These are phyloP conservation scores for Lycium ferocissimum DNA, from an alignment of 257 asterid species.

Conservation along the genomic window DNA sequence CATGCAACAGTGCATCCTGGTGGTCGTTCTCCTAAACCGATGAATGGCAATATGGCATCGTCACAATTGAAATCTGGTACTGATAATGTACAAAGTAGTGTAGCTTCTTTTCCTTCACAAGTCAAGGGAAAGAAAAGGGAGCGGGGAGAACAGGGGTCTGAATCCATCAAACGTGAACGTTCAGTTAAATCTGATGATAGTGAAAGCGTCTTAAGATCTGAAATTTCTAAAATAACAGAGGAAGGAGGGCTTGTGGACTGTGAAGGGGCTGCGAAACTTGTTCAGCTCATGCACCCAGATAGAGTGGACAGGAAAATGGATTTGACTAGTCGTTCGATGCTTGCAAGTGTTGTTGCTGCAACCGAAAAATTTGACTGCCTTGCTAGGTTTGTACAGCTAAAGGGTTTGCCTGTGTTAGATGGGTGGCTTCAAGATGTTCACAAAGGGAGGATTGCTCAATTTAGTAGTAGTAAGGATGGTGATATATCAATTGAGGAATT, in stretches of 20 bases:
- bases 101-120: constrained; percentile 41
- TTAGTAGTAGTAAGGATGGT: constrained; percentile 48
- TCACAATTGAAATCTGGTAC: constrained; percentile 46
- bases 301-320: constrained; percentile 48
- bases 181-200: constrained; percentile 45
- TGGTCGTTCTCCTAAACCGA: constrained; percentile 54
- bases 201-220: constrained; percentile 43
- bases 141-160: constrained; percentile 46
- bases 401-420: constrained; percentile 61
- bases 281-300: constrained; percentile 53
- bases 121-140: constrained; percentile 62
- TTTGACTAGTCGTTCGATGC: constrained; percentile 47
- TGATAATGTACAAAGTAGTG: constrained; percentile 44
- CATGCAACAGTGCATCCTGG: constrained; percentile 51
- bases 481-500: constrained; percentile 58
- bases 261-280: constrained; percentile 55
- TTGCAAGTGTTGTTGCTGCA: constrained; percentile 59
- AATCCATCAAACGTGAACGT: constrained; percentile 46
- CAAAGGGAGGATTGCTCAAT: constrained; percentile 48
- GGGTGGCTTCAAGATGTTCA: constrained; percentile 67
- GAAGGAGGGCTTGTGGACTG: constrained; percentile 48
- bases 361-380: constrained; percentile 64
- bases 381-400: constrained; percentile 54
- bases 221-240: constrained; percentile 49
- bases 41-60: constrained; percentile 44